Base-by-base conservation (phyloP, 1,139 yeast species). In the Torulaspora pretoriensis region DNA sequence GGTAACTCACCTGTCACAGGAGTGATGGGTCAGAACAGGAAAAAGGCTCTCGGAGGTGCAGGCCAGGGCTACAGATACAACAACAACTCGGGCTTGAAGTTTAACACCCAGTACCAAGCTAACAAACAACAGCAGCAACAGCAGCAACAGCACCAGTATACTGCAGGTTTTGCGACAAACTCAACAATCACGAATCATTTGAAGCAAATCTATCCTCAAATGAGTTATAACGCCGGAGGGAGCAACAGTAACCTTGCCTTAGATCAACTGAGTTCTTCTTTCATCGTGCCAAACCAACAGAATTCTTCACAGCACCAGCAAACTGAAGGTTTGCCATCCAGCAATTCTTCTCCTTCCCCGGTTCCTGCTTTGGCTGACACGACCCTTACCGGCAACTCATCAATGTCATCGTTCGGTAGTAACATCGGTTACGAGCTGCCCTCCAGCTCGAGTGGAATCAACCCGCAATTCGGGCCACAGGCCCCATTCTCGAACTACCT, bases 181-280 rank as follows among this genome's bases (percentile, higher is more conserved):
- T 38, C 50, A 3, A 42, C 37, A 19, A 44, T 52, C 16, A 40
- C 58, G 7, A 47, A 50, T 14, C 58, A 55, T 28, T 50, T 57
- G 34, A 60, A 55, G 30, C 56, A 56, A 31, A 48, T 56, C 1
- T 57, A 57, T 33, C 57, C 63, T 3, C 62, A 57, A 39, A 32
- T 56, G 43, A 52, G 54, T 34, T 54, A 53, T 42, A 55, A 51
- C 30, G 26, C 47, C 8, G 43, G 37, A 16, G 52, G 44, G 13
- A 46, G 42, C 39, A 46, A 39, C 8, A 51, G 56, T 35, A 44
- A 43, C 26, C 33, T 42, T 23, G 49, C 53, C 2, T 39, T 50
- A 33, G 47, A 46, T 10, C 51, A 47, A 24, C 35, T 48, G 26
- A 32, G 46, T 22, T 17, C 54, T 25, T 33, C 51, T 9, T 42